Evolutionary conservation across 1,284 basidiomycete species (phyloP).

Genomic region (Heliocybe sulcata): DNA sequence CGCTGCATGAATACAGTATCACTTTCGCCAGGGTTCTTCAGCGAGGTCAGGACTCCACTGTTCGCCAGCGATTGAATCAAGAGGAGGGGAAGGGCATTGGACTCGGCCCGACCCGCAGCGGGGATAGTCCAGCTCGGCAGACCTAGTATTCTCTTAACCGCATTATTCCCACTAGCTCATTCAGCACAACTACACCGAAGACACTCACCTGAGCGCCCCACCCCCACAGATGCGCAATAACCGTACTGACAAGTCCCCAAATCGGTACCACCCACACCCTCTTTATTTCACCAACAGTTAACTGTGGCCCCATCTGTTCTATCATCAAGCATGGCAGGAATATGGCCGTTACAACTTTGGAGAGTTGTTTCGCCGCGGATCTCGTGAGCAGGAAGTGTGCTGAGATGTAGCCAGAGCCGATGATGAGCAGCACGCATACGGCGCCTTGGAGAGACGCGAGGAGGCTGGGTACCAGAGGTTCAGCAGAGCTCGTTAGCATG

Average conservation of each 20-base stretch:
- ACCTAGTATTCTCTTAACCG: slow-evolving; percentile 10
- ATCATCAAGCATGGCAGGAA: slow-evolving; percentile 25
- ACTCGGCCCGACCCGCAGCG: slow-evolving; percentile 23
- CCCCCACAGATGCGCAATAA: slow-evolving; percentile 19
- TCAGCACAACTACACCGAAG: neutral
- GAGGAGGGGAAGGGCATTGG: slow-evolving; percentile 23
- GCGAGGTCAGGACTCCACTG: slow-evolving; percentile 19
- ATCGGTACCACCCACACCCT: slow-evolving; percentile 22
- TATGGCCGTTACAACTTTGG: slow-evolving; percentile 19
- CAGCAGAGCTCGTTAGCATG: no score
- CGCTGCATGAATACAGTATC: slow-evolving; percentile 13
- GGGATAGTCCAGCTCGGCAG: slow-evolving; percentile 23
- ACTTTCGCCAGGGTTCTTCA: slow-evolving; percentile 14
- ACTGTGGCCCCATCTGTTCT: slow-evolving; percentile 23
- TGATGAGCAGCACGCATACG: neutral
- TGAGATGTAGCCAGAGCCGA: neutral
- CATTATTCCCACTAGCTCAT: neutral
- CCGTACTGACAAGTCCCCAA: slow-evolving; percentile 21
- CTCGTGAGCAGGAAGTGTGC: slow-evolving; percentile 5
- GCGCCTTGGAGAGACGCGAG: slow-evolving; percentile 1
- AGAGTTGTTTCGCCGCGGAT: slow-evolving; percentile 17
- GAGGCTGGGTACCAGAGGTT: no score
- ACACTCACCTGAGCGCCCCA: slow-evolving; percentile 13
- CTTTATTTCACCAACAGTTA: slow-evolving; percentile 16
- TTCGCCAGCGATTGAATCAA: slow-evolving; percentile 20